Evolutionary conservation across 139 green algal species (phyloP), one percentile per base, ranked within the genome.

Genomic region (Parachlorella kessleri): DNA sequence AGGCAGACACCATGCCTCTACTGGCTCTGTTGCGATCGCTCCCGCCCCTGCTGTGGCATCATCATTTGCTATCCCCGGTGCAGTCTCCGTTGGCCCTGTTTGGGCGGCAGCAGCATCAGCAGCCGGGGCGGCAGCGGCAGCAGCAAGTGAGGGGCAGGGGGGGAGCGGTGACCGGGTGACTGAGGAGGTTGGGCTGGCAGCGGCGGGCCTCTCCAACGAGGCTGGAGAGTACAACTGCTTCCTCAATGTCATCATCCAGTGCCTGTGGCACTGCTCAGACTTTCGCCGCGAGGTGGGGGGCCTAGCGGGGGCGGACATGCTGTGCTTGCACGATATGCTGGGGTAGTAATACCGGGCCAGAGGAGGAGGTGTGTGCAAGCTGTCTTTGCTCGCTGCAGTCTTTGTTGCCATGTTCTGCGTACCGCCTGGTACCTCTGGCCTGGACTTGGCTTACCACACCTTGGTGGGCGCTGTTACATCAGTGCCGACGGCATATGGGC

Each of bases 221-320:
- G 63, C 78, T 9, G 92, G 90, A 33, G 87, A 94, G 86, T 97
- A 96, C 89, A 97, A 97, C 83, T 96, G 91, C 86, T 96, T 96
- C 84, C 89, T 96, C 24, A 96, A 96, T 70, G 92, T 95, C 69
- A 90, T 96, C 82, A 94, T 96, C 79, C 92, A 96, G 91, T 90
- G 87, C 74, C 72, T 94, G 32, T 93, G 83, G 79, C 83, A 77
- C 79, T 87, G 81, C 75, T 26, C 33, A 37, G 42, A 72, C 7
- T 91, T 91, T 72, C 73, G 81, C 3, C 9, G 14, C 6, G 10
- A 70, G 26, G 33, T 76, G 14, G 3, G 69, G 48, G 28, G 7
- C 39, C n/a, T 35, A 41, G 32, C 26, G 66, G 18, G 18, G 39
- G 74, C 26, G n/a, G 39, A 78, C 35, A 8, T 78, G 39, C 18